phyloP scores from a whole-genome alignment of 805 yeast genomes.

The Schizosaccharomyces osmophilus region DNA sequence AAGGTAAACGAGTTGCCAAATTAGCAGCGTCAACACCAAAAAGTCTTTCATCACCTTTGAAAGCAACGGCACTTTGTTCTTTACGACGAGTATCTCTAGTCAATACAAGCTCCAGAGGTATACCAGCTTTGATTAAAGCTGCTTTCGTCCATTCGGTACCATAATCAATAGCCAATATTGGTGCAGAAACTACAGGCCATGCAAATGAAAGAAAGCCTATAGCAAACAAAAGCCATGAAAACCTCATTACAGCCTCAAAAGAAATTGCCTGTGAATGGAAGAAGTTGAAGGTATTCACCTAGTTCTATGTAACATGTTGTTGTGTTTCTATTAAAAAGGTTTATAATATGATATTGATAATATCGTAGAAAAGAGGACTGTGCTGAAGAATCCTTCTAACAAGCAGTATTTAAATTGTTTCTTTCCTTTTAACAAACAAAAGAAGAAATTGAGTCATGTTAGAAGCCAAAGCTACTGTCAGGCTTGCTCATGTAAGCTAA shows the following conservation, averaged over 20 bases:
- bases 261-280: too few relatives aligned
- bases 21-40: slow-evolving; percentile 15
- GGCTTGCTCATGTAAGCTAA: too few relatives aligned
- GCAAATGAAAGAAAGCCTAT: background rate
- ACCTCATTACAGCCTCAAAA: background rate
- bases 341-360: too few relatives aligned
- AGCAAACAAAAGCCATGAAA: background rate
- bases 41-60: slow-evolving; percentile 19
- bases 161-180: slow-evolving; percentile 67
- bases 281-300: too few relatives aligned
- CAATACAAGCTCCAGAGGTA: slow-evolving; percentile 64
- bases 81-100: slow-evolving; percentile 83
- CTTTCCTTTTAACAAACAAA: too few relatives aligned
- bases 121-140: slow-evolving; percentile 70
- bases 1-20: slow-evolving; percentile 49
- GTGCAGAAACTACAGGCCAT: slow-evolving; percentile 16
- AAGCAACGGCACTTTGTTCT: slow-evolving; percentile 55
- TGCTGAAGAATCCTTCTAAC: too few relatives aligned
- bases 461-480: too few relatives aligned
- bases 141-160: slow-evolving; percentile 79
- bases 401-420: too few relatives aligned
- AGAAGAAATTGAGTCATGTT: too few relatives aligned
- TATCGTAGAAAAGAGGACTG: too few relatives aligned
- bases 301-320: too few relatives aligned
- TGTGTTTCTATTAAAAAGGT: too few relatives aligned